Evolutionary conservation across 768 basidiomycete species (phyloP).

Genomic region (Mycena pura): DNA sequence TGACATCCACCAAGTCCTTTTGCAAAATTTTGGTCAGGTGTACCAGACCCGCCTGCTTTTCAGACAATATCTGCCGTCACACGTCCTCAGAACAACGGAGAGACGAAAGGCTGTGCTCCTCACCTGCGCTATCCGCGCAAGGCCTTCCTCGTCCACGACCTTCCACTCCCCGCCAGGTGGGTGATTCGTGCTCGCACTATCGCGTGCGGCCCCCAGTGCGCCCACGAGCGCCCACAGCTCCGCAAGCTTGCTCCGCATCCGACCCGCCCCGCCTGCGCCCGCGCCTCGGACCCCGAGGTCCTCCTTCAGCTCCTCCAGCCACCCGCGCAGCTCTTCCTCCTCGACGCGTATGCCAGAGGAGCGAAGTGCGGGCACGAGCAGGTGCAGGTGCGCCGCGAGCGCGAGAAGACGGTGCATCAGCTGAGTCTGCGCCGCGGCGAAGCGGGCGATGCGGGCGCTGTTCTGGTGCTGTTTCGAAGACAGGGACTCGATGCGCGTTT

Average conservation of each 20-base stretch:
- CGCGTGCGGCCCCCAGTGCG: constrained; percentile 67
- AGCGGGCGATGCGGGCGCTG: constrained; percentile 68
- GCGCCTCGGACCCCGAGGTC: constrained; percentile 57
- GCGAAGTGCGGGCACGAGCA: constrained; percentile 79
- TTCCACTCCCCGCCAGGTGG: constrained; percentile 21
- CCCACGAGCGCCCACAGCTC: constrained; percentile 89
- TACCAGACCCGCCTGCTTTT: constrained; percentile 81
- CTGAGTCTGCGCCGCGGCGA: constrained; percentile 68
- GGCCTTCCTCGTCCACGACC: constrained; percentile 18
- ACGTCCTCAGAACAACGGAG: too few species aligned
- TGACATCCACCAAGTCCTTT: constrained; percentile 67
- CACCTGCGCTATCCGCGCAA: constrained; percentile 6
- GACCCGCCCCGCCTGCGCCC: constrained; percentile 46
- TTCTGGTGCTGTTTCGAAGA: constrained; percentile 69
- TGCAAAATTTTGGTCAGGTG: constrained; percentile 81
- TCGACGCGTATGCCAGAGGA: constrained; percentile 79
- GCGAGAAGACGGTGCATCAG: constrained; percentile 72
- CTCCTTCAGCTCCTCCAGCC: constrained; percentile 76
- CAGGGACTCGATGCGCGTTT: constrained; percentile 65
- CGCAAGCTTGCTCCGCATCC: constrained; percentile 75
- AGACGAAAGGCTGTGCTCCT: too few species aligned
- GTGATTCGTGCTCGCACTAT: constrained; percentile 33
- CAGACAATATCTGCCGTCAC: constrained; percentile 77
- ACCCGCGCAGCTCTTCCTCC: constrained; percentile 76
- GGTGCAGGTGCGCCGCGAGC: constrained; percentile 77